Evolutionary conservation across 179 eudicot species (phyloP).

Genomic region (Actinidia polygama): DNA sequence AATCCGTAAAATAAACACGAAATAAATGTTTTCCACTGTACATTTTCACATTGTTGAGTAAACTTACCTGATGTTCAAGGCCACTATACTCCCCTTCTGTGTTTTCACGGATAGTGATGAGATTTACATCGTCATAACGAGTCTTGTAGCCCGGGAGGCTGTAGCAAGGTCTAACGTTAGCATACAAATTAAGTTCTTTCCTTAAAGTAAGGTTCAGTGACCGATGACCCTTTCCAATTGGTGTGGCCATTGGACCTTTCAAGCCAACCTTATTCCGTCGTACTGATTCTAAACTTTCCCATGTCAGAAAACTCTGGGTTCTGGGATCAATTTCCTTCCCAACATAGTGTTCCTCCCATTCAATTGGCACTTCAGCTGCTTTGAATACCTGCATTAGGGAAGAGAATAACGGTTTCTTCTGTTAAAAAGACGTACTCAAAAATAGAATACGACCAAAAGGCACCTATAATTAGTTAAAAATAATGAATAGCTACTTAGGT

Average conservation of each 20-base stretch:
- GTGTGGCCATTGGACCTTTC: constrained; percentile 99
- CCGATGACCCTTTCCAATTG: constrained; percentile 98
- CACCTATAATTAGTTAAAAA: not conserved
- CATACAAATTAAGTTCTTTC: constrained; percentile 91
- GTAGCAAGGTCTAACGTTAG: constrained; percentile 98
- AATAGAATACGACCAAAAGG: not conserved
- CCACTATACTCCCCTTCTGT: constrained; percentile 99
- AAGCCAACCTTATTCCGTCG: constrained; percentile 82
- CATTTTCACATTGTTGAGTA: constrained; percentile 3
- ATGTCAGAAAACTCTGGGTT: constrained; percentile 93
- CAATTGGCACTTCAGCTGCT: constrained; percentile 81
- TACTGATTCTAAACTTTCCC: constrained; percentile 97
- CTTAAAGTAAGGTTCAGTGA: constrained; percentile 94
- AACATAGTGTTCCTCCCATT: constrained; percentile 97
- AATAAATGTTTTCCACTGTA: not conserved
- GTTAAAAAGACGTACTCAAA: too few relatives aligned
- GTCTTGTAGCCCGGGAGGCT: constrained; percentile 99
- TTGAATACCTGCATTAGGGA: constrained; percentile 60
- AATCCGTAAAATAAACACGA: not conserved
- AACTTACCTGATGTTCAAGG: constrained; percentile 92
- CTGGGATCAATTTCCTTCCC: constrained; percentile 85
- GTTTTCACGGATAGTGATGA: constrained; percentile 95
- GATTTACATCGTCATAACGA: constrained; percentile 90
- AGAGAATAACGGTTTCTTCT: not conserved
- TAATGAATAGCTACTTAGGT: not conserved